A percentile compares a stretch with the other conserved stretches of the same genome.
Evolutionary conservation across 345 rosid genomes (phyloP).

Genomic region (Eucalyptus guilfoylei): DNA sequence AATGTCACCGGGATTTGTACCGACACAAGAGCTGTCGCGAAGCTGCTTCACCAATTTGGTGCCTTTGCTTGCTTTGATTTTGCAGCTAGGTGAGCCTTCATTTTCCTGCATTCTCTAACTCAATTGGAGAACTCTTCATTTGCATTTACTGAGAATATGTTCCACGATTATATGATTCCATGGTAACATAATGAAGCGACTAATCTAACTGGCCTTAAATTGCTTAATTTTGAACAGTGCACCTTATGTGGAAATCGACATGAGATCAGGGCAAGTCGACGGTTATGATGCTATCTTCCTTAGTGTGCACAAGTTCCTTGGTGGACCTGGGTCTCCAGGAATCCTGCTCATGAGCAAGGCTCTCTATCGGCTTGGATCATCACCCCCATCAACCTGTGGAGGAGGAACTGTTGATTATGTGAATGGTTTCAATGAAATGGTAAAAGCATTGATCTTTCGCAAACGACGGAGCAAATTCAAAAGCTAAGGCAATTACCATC

Average conservation of each 20-base stretch:
- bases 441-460: background rate
- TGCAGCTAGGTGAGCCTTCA: constrained; percentile 32
- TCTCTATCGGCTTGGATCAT: constrained; percentile 28
- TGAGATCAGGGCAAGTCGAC: constrained; percentile 35
- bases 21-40: constrained; percentile 33
- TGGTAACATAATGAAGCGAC: background rate
- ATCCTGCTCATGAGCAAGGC: constrained; percentile 36
- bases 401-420: constrained; percentile 57
- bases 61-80: constrained; percentile 58
- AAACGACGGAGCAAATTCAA: background rate
- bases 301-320: constrained; percentile 50
- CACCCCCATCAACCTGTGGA: constrained; percentile 58
- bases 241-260: constrained; percentile 40
- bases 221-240: constrained; percentile 13
- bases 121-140: background rate
- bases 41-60: constrained; percentile 30
- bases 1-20: constrained; percentile 41
- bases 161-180: background rate
- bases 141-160: background rate
- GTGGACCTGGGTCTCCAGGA: constrained; percentile 58
- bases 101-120: background rate
- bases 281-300: constrained; percentile 50
- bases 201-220: background rate
- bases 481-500: background rate
- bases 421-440: constrained; percentile 38